phyloP scores from a whole-genome alignment of 2,329 filamentous ascomycete species.

The Chaetomiaceae sp. region DNA sequence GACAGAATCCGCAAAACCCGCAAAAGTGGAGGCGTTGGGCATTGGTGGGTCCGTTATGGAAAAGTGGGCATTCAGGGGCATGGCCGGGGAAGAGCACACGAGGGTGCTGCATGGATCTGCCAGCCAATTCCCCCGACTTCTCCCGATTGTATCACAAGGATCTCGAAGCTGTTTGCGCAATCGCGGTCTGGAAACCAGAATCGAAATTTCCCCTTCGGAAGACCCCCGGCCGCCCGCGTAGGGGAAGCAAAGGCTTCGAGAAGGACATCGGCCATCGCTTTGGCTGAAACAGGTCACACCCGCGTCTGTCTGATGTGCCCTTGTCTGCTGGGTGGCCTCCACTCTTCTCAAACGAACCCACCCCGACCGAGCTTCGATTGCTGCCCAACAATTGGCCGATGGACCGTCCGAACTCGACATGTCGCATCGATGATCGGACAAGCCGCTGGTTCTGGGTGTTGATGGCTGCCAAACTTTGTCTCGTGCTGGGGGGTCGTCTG shows the following conservation, averaged over 20 bases:
- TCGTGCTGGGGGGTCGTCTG: background rate
- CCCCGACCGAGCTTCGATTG: background rate
- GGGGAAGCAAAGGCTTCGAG: constrained; percentile 15
- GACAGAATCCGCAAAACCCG: background rate
- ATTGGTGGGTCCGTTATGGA: constrained; percentile 11
- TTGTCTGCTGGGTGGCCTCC: constrained; percentile 16
- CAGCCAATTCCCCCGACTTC: constrained; percentile 20
- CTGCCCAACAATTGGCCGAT: constrained; percentile 6
- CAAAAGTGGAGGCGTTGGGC: constrained; percentile 9
- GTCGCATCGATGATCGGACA: background rate
- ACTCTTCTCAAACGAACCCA: constrained; percentile 20
- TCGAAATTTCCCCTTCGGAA: constrained; percentile 10
- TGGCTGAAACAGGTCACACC: constrained; percentile 19
- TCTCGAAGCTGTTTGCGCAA: constrained; percentile 1
- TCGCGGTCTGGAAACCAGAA: background rate
- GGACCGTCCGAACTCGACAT: constrained; percentile 4
- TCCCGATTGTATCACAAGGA: constrained; percentile 16
- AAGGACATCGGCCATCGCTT: constrained; percentile 7
- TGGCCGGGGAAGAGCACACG: constrained; percentile 21
- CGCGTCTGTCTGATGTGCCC: constrained; percentile 22
- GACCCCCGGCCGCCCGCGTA: no score
- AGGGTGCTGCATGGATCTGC: constrained; percentile 19
- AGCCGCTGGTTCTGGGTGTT: background rate
- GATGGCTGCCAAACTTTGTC: background rate
- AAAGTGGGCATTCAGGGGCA: constrained; percentile 21